Conservation (phyloP, 2,329 filamentous ascomycete species). For the Pseudogymnoascus sp. region DNA sequence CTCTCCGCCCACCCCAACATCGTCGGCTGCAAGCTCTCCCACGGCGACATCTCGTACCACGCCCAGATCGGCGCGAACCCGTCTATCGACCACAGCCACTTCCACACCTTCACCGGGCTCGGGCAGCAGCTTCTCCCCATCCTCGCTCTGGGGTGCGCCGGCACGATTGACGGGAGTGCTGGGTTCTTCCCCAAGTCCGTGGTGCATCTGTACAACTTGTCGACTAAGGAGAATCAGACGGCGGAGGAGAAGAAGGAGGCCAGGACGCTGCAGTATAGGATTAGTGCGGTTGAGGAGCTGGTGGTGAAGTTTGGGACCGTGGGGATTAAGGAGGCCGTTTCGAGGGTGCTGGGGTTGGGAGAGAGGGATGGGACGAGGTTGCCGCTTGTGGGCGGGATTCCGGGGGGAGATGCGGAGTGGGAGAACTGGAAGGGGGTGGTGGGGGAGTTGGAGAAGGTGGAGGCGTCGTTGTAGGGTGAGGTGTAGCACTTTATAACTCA, state of each 20-base stretch:
- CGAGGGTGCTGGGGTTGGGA: constrained; percentile 50
- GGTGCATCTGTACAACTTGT: constrained; percentile 47
- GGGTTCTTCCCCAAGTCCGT: constrained; percentile 57
- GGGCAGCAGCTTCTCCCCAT: constrained; percentile 58
- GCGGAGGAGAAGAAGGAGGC: constrained; percentile 41
- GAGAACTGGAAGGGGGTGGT: constrained; percentile 33
- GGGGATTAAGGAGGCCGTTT: constrained; percentile 57
- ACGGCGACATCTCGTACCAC: constrained; percentile 58
- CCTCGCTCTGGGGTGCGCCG: constrained; percentile 53
- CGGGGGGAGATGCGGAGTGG: constrained; percentile 43
- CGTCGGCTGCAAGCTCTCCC: constrained; percentile 61
- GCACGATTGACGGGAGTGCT: constrained; percentile 58
- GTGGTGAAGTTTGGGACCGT: constrained; percentile 52
- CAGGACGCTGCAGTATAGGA: constrained; percentile 48
- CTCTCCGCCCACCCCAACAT: constrained; percentile 58
- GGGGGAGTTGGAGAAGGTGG: constrained; percentile 24
- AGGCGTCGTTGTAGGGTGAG: constrained; percentile 15
- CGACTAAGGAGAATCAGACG: constrained; percentile 28
- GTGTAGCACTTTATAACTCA: background rate
- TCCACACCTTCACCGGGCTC: constrained; percentile 55
- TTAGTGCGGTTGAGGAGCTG: constrained; percentile 53
- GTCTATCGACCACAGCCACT: constrained; percentile 47
- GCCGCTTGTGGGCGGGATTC: constrained; percentile 49
- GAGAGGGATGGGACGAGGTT: constrained; percentile 50
- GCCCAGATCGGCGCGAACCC: constrained; percentile 52